These are phyloP conservation scores for Tolypocladium capitatum DNA, from an alignment of 2,329 filamentous ascomycete genomes.

Conservation along the genomic window DNA sequence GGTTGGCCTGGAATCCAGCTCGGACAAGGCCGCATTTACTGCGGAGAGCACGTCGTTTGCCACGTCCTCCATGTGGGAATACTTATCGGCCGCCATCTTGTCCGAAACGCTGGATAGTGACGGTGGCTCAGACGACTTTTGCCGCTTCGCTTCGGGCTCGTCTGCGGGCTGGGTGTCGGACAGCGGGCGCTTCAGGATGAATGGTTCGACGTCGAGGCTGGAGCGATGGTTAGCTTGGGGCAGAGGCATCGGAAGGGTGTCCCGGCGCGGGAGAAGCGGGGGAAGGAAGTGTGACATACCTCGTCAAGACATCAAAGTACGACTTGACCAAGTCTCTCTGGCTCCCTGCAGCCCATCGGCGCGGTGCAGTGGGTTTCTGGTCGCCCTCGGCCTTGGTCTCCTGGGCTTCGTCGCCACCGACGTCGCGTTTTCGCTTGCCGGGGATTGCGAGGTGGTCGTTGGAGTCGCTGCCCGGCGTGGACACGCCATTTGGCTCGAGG, in stretches of 20 bases:
- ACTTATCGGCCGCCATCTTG: slow-evolving; percentile 37
- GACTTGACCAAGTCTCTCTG: slow-evolving; percentile 24
- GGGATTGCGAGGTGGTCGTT: slow-evolving; percentile 20
- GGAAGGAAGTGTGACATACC: slow-evolving; percentile 16
- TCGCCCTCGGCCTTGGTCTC: slow-evolving; percentile 15
- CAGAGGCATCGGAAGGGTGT: neutral
- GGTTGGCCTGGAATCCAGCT: slow-evolving; percentile 25
- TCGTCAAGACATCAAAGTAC: slow-evolving; percentile 23
- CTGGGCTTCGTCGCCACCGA: slow-evolving; percentile 24
- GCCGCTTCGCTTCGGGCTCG: slow-evolving; percentile 46
- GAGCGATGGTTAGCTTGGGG: slow-evolving; percentile 15
- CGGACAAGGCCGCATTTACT: slow-evolving; percentile 33
- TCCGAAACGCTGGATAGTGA: slow-evolving; percentile 34
- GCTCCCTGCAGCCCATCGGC: slow-evolving; percentile 13
- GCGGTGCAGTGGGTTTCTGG: slow-evolving; percentile 10
- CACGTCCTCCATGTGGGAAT: slow-evolving; percentile 51
- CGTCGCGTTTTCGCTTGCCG: slow-evolving; percentile 48
- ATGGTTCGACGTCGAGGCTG: slow-evolving; percentile 41
- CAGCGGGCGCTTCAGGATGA: slow-evolving; percentile 41
- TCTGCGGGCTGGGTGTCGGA: slow-evolving; percentile 27
- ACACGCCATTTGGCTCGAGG: slow-evolving; percentile 27
- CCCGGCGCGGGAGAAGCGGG: neutral
- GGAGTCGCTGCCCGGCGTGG: slow-evolving; percentile 19
- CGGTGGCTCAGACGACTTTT: slow-evolving; percentile 37
- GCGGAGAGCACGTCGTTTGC: slow-evolving; percentile 41